Percentiles rank a stretch among this genome's conserved stretches.
Conservation (phyloP, 2,329 filamentous ascomycete genomes). For the Byssochlamys sp. region DNA sequence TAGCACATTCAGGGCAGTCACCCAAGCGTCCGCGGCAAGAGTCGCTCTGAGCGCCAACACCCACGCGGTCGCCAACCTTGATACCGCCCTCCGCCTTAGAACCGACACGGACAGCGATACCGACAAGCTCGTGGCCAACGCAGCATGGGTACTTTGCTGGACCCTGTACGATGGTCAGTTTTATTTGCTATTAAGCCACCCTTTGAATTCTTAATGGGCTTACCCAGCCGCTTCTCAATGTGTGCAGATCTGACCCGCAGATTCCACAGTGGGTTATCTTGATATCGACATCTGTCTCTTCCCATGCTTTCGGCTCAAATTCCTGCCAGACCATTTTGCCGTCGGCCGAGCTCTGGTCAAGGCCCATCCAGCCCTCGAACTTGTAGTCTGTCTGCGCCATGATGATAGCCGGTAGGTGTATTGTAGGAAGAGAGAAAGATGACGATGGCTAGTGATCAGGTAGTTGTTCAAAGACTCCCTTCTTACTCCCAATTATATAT, state of each 20-base stretch:
- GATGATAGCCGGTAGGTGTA: background rate
- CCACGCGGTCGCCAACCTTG: slow-evolving; percentile 30
- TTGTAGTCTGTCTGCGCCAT: slow-evolving; percentile 33
- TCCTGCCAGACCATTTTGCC: slow-evolving; percentile 48
- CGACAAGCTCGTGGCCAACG: slow-evolving; percentile 58
- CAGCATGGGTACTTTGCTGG: slow-evolving; percentile 36
- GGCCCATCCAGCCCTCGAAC: slow-evolving; percentile 51
- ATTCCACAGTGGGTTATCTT: slow-evolving; percentile 56
- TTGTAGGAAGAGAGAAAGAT: background rate
- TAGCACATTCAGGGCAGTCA: slow-evolving; percentile 46
- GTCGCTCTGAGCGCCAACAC: slow-evolving; percentile 53
- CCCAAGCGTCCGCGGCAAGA: slow-evolving; percentile 39
- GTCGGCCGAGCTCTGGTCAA: slow-evolving; percentile 39
- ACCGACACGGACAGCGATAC: slow-evolving; percentile 49
- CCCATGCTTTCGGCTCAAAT: slow-evolving; percentile 56
- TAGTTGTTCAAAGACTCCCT: background rate
- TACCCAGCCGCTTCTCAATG: slow-evolving; percentile 42
- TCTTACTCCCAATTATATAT: background rate
- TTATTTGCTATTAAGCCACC: background rate
- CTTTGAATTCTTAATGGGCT: slow-evolving; percentile 2
- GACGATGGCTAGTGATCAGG: background rate
- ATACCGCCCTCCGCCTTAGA: slow-evolving; percentile 21
- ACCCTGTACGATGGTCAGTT: slow-evolving; percentile 11
- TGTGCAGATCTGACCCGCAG: slow-evolving; percentile 54
- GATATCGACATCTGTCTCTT: slow-evolving; percentile 57